A percentile compares a stretch with the other conserved stretches of the same genome.
These are phyloP conservation scores for Pittosporum tobira DNA, from an alignment of 129 eudicot species.

Conservation along the genomic window DNA sequence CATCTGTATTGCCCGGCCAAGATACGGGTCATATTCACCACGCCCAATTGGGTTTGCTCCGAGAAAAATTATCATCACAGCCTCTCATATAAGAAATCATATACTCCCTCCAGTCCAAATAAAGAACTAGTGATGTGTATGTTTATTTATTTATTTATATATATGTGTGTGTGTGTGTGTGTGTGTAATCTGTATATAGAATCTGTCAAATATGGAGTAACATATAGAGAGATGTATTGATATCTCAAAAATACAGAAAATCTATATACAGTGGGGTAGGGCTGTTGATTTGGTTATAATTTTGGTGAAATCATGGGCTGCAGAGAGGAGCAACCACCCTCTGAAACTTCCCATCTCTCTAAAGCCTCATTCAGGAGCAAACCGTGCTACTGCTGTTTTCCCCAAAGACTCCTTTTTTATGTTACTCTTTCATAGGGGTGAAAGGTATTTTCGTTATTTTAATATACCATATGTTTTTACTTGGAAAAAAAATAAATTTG, in stretches of 20 bases:
- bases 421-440: too few relatives aligned
- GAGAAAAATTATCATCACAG: background rate
- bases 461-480: too few relatives aligned
- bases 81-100: background rate
- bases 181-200: background rate
- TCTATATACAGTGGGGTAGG: background rate
- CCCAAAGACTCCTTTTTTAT: too few relatives aligned
- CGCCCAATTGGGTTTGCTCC: constrained; percentile 9
- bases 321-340: too few relatives aligned
- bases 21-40: constrained; percentile 21
- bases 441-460: too few relatives aligned
- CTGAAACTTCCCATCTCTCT: too few relatives aligned
- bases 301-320: constrained; percentile 22
- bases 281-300: constrained; percentile 10
- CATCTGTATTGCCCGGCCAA: constrained; percentile 28
- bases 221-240: background rate
- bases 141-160: background rate
- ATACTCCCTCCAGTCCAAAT: background rate
- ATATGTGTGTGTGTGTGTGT: background rate
- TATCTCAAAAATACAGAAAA: too few relatives aligned
- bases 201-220: background rate
- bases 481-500: too few relatives aligned
- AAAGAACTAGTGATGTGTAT: background rate
- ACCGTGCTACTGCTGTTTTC: too few relatives aligned
- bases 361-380: too few relatives aligned